Base-by-base conservation (phyloP, 2,329 filamentous ascomycete genomes). In the Hypocrella siamensis region DNA sequence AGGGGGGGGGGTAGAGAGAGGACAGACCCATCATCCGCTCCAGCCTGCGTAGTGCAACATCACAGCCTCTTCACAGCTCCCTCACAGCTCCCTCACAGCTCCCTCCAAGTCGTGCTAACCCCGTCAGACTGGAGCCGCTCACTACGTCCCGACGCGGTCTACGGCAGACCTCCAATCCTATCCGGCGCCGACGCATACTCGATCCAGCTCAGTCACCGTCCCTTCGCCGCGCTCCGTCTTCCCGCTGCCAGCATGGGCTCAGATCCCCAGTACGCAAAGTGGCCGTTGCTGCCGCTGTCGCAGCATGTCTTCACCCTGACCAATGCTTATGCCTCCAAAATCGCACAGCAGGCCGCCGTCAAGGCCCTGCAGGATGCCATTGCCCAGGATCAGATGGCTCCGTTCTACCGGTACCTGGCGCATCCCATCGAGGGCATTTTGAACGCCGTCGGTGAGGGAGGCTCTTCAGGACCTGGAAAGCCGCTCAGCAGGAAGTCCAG, bases 221-320 rank as follows among this genome's bases (percentile, higher is more conserved):
- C 7, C 9, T n/a, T 7, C 25, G 7, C 11, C 9, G 6, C 25
- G n/a, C 7, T 7, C 25, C n/a, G 7, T 11, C 19, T 25, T 12
- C 28, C 39, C 34, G 32, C 34, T 42, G 40, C 41, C 51, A 70
- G 61, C 63, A 85, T 79, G 74, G 74, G 74, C 47, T 70, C 81
- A 51, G 82, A 90, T 60, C 79, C 80, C 44, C 82, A 85, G 57
- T 86, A 86, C 61, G 77, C 79, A 47, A 82, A 83, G 59, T 88
- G 79, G 63, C 82, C 83, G 39, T 66, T 84, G 57, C 73, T 90
- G 52, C 71, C 80, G 45, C 70, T 92, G 48, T 72, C 80, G 40
- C 82, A 90, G 63, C 75, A 85, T 53, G 81, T 90, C 58, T 90
- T 90, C 63, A 78, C 78, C 51, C 70, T 90, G 61, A 84, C 80